phyloP scores from a whole-genome alignment of 1,284 basidiomycete genomes.

The Xanthoconium separans region DNA sequence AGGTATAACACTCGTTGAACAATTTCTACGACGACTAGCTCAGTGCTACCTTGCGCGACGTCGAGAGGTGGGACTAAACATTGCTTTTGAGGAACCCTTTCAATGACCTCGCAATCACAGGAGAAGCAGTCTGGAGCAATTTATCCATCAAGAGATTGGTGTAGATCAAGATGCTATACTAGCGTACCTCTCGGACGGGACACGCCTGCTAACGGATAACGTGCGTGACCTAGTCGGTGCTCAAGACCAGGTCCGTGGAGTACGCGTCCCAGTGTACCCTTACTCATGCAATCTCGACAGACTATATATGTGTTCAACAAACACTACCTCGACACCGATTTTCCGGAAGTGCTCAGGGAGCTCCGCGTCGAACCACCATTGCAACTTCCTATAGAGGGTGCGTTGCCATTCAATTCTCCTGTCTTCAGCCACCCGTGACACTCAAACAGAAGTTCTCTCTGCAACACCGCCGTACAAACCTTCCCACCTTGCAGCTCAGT shows the following conservation, averaged over 20 bases:
- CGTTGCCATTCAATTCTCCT: background rate
- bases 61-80: conserved; percentile 55
- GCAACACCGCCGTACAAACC: conserved; percentile 70
- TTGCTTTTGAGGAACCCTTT: conserved; percentile 3
- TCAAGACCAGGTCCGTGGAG: conserved; percentile 59
- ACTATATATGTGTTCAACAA: conserved; percentile 81
- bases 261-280: background rate
- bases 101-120: conserved; percentile 36
- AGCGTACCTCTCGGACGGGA: conserved; percentile 75
- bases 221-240: conserved; percentile 69
- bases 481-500: conserved; percentile 61
- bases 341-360: conserved; percentile 59
- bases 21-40: conserved; percentile 40
- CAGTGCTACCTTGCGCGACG: conserved; percentile 65
- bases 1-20: background rate
- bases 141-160: conserved; percentile 66
- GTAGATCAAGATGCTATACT: conserved; percentile 65
- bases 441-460: conserved; percentile 52
- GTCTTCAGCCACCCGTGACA: background rate
- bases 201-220: conserved; percentile 64
- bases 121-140: conserved; percentile 59
- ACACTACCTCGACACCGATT: conserved; percentile 64
- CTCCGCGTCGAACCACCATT: conserved; percentile 59
- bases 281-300: conserved; percentile 35
- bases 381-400: conserved; percentile 69